Percentiles rank a stretch among this genome's conserved stretches.
Evolutionary conservation across 2,329 filamentous ascomycete species (phyloP).

Genomic region (Colletotrichum spaethianum): DNA sequence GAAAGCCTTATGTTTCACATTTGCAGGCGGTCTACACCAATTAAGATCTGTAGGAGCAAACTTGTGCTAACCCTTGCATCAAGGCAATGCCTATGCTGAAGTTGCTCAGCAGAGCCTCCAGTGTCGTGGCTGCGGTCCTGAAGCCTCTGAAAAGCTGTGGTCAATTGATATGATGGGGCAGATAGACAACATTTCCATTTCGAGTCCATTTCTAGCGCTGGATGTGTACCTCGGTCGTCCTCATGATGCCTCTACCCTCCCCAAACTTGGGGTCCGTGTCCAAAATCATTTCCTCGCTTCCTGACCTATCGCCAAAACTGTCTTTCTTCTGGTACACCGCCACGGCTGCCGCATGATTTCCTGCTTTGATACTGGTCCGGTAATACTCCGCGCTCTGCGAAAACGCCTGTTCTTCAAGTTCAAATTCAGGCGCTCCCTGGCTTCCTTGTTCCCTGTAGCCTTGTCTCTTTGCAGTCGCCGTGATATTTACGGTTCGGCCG

Average conservation of each 20-base stretch:
- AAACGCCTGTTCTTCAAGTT: slow-evolving; percentile 22
- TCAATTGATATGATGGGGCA: not conserved
- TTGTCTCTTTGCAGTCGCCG: slow-evolving; percentile 12
- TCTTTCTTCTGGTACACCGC: slow-evolving; percentile 20
- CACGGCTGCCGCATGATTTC: slow-evolving; percentile 1
- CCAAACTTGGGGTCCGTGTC: not conserved
- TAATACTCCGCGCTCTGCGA: slow-evolving; percentile 9
- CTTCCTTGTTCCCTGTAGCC: slow-evolving; percentile 33
- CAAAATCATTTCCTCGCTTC: slow-evolving; percentile 30
- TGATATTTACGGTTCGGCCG: slow-evolving; percentile 17
- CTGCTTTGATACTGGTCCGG: slow-evolving; percentile 16
- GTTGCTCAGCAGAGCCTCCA: not conserved
- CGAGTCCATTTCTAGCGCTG: slow-evolving; percentile 1
- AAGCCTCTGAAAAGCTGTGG: too few species aligned
- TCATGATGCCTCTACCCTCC: slow-evolving; percentile 29
- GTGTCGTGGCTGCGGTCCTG: too few species aligned
- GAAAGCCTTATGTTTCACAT: not conserved
- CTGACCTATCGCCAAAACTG: slow-evolving; percentile 25
- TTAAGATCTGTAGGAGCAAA: too few species aligned
- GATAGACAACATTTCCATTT: not conserved
- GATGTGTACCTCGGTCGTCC: slow-evolving; percentile 31
- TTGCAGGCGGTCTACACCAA: not conserved
- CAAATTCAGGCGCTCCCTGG: slow-evolving; percentile 27
- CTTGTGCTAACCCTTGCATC: not conserved
- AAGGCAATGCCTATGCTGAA: too few species aligned